phyloP scores from a whole-genome alignment of 1,284 basidiomycete genomes.

The Puccinia novopanici region DNA sequence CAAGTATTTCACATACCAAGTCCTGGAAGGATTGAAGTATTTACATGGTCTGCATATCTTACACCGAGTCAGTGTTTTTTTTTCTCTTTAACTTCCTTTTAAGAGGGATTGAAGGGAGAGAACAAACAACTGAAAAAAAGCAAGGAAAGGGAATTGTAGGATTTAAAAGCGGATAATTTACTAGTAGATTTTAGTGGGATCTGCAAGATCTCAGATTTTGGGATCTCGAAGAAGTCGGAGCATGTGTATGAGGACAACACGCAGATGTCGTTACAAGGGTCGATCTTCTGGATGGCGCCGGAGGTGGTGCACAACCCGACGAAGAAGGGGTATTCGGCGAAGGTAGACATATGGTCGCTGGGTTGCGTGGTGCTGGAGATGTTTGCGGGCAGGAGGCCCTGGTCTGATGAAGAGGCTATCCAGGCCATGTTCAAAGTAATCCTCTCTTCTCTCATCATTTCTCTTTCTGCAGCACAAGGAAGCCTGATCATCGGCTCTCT shows the following conservation, averaged over 20 bases:
- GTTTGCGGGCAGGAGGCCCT: conserved; percentile 92
- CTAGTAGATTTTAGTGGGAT: conserved; percentile 87
- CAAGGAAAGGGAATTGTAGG: conserved; percentile 62
- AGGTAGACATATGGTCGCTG: conserved; percentile 97
- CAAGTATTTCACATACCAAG: conserved; percentile 89
- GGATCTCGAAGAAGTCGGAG: conserved; percentile 79
- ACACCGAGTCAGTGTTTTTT: conserved; percentile 73
- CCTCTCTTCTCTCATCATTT: conserved; percentile 69
- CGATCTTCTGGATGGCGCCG: conserved; percentile 98
- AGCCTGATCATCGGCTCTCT: conserved; percentile 56
- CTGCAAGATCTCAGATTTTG: conserved; percentile 98
- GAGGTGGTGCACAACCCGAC: conserved; percentile 80
- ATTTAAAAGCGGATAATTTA: conserved; percentile 97
- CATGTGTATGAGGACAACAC: conserved; percentile 80
- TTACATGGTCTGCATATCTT: conserved; percentile 88
- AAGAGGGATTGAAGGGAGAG: background rate
- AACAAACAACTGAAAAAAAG: background rate
- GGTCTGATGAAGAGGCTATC: conserved; percentile 83
- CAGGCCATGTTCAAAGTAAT: conserved; percentile 88
- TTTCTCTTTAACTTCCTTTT: no score
- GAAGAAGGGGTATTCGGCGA: conserved; percentile 81
- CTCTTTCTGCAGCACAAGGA: conserved; percentile 58
- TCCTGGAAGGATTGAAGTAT: conserved; percentile 87
- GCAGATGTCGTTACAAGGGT: conserved; percentile 82
- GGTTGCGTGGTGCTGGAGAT: conserved; percentile 97